phyloP scores from a whole-genome alignment of 768 basidiomycete species.

The Tubosaeta sp. region DNA sequence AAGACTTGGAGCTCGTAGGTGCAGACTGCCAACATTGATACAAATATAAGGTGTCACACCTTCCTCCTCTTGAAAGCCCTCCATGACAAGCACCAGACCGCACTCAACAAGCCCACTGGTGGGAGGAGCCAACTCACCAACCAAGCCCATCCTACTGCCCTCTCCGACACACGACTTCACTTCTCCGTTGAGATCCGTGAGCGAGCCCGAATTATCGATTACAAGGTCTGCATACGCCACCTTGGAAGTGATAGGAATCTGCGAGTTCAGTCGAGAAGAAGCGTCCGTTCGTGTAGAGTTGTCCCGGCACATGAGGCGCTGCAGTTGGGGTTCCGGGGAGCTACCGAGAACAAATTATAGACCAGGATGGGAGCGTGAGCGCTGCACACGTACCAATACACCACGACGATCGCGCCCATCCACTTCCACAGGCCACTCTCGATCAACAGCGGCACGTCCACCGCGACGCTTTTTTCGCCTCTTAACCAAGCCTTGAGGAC shows the following conservation, averaged over 20 bases:
- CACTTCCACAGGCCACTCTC: conserved; percentile 83
- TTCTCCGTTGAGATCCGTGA: conserved; percentile 57
- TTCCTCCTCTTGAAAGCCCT: conserved; percentile 25
- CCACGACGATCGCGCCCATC: conserved; percentile 81
- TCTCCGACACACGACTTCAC: conserved; percentile 37
- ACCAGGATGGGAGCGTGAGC: conserved; percentile 3
- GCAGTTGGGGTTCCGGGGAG: conserved; percentile 77
- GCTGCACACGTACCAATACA: conserved; percentile 76
- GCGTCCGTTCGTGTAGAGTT: conserved; percentile 64
- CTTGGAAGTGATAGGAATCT: conserved; percentile 77
- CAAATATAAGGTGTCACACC: too few species aligned
- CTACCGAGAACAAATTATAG: conserved; percentile 35
- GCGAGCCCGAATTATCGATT: conserved; percentile 83
- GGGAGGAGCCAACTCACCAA: conserved; percentile 59
- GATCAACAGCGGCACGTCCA: conserved; percentile 91
- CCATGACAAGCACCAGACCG: conserved; percentile 35
- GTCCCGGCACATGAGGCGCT: conserved; percentile 78
- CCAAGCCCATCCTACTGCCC: conserved; percentile 55
- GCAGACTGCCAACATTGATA: background rate
- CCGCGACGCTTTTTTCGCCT: conserved; percentile 73
- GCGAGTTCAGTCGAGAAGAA: conserved; percentile 67
- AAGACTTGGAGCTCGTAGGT: background rate
- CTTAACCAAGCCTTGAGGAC: conserved; percentile 68
- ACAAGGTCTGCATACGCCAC: conserved; percentile 80
- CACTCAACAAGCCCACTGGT: conserved; percentile 48